phyloP scores from a whole-genome alignment of 495 filamentous ascomycete species.

The Penicillium flavigenum region DNA sequence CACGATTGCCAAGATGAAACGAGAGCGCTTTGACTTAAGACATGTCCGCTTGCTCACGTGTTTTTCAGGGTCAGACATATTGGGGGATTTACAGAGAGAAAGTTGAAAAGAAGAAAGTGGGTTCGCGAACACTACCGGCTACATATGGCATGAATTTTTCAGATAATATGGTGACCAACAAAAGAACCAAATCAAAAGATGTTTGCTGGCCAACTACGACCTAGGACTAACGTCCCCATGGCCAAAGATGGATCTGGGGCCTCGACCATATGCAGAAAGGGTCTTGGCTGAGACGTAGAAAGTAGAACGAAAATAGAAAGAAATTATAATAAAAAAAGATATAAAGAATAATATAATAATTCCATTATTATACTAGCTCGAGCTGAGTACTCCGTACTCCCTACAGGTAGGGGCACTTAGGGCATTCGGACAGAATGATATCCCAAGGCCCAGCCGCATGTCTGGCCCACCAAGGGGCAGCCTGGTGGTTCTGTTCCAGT shows the following conservation, averaged over 20 bases:
- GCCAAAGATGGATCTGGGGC: conserved; percentile 19
- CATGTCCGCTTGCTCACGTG: conserved; percentile 41
- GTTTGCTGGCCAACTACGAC: not conserved
- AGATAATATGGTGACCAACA: conserved; percentile 2
- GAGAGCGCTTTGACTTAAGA: conserved; percentile 33
- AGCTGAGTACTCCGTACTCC: conserved; percentile 9
- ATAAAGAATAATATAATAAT: conserved; percentile 4
- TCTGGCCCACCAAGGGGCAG: conserved; percentile 26
- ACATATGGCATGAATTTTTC: conserved; percentile 11
- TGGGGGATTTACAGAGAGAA: conserved; percentile 12
- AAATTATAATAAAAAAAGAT: not conserved
- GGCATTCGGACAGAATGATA: conserved; percentile 13
- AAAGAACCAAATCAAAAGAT: conserved; percentile 8
- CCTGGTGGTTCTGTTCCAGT: conserved; percentile 19
- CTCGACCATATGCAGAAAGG: conserved; percentile 23
- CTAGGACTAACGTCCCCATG: conserved; percentile 2
- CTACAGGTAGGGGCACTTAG: conserved; percentile 17
- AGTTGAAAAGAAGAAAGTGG: conserved; percentile 24
- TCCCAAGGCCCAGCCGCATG: conserved; percentile 24
- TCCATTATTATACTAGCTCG: conserved; percentile 11
- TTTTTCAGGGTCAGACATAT: conserved; percentile 31
- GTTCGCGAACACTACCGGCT: conserved; percentile 10
- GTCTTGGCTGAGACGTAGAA: conserved; percentile 24
- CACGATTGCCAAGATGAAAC: conserved; percentile 27
- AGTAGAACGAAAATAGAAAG: conserved; percentile 1